Conservation (phyloP, 2,329 filamentous ascomycete genomes). For the Metarhizium brunneum region DNA sequence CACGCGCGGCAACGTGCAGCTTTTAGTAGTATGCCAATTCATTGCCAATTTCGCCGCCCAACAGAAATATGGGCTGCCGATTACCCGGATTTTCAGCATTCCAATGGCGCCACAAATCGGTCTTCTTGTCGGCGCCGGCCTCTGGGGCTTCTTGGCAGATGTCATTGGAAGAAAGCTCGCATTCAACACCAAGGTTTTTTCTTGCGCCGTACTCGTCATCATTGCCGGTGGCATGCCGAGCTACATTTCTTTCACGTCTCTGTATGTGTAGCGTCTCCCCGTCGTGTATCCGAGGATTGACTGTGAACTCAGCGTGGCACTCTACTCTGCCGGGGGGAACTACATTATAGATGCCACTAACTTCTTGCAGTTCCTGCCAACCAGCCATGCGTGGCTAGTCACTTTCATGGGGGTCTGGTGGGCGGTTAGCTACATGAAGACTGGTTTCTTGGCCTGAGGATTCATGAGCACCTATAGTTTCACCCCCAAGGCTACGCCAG, state of each 20-base stretch:
- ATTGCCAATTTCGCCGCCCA: constrained; percentile 1
- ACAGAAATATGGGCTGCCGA: constrained; percentile 7
- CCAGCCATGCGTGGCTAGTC: constrained; percentile 6
- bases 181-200: constrained; percentile 8
- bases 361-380: constrained; percentile 8
- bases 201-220: constrained; percentile 7
- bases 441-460: constrained; percentile 6
- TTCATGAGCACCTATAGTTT: constrained; percentile 9
- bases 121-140: constrained; percentile 7
- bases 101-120: constrained; percentile 7
- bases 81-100: constrained; percentile 5
- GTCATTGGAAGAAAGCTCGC: constrained; percentile 9
- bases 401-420: constrained; percentile 9
- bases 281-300: background rate
- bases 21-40: background rate
- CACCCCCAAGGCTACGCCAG: constrained; percentile 5
- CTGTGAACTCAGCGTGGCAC: constrained; percentile 2
- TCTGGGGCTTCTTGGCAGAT: constrained; percentile 9
- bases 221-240: constrained; percentile 7
- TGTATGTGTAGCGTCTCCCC: constrained; percentile 1
- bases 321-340: constrained; percentile 9
- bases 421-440: constrained; percentile 8
- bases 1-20: background rate
- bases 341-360: constrained; percentile 8
- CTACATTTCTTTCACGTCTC: constrained; percentile 7